Evolutionary conservation across 2,329 filamentous ascomycete species (phyloP).

Genomic region (Alternaria ventricosa): DNA sequence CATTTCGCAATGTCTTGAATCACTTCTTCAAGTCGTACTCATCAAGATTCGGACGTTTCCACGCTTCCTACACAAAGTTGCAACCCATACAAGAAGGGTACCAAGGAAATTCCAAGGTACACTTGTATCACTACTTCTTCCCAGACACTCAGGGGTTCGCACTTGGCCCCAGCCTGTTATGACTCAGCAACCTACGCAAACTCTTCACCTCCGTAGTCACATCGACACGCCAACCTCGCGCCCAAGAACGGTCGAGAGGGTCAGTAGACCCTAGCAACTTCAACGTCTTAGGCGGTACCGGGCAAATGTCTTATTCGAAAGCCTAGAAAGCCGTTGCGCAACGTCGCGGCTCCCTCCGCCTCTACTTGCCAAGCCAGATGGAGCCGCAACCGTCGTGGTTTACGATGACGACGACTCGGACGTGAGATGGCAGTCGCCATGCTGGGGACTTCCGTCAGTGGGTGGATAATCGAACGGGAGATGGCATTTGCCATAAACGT

Average conservation of each 20-base stretch:
- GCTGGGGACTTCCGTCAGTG: neutral
- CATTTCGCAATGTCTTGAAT: neutral
- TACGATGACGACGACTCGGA: neutral
- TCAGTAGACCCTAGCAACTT: neutral
- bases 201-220: neutral
- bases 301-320: neutral
- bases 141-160: neutral
- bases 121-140: neutral
- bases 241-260: neutral
- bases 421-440: neutral
- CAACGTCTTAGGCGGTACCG: neutral
- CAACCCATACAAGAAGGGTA: neutral
- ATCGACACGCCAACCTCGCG: neutral
- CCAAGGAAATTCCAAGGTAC: neutral
- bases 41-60: neutral
- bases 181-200: neutral
- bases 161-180: neutral
- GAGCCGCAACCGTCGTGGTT: neutral
- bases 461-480: neutral
- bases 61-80: neutral
- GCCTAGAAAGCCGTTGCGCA: neutral
- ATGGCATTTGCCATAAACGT: neutral
- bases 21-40: neutral
- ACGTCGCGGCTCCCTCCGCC: neutral
- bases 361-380: neutral